These are phyloP conservation scores for carrot (Daucus carota) DNA, from an alignment of 129 eudicot species.

Conservation along the genomic window DNA sequence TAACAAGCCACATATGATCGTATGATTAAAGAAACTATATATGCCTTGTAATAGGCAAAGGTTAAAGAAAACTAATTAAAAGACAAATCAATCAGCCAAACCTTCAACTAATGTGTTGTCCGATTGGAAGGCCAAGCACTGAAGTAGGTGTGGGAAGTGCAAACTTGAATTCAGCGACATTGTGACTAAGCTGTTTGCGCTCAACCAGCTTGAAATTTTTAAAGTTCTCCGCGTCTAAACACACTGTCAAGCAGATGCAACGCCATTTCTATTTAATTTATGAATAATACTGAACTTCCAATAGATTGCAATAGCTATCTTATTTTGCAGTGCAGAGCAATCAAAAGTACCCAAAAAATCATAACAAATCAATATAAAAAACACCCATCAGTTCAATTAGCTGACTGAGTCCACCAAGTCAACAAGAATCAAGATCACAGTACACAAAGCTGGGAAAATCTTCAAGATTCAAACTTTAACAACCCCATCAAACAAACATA, in stretches of 20 bases:
- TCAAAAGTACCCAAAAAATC: not conserved
- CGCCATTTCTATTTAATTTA: not conserved
- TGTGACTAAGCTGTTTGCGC: constrained; percentile 44
- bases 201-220: constrained; percentile 48
- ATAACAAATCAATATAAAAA: not conserved
- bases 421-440: not conserved
- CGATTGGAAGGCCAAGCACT: constrained; percentile 53
- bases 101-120: constrained; percentile 61
- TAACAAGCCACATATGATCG: not conserved
- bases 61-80: not conserved
- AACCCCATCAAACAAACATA: not conserved
- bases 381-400: not conserved
- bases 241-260: constrained; percentile 22
- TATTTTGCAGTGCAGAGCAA: not conserved
- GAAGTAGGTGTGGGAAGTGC: constrained; percentile 57
- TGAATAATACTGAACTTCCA: not conserved
- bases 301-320: not conserved
- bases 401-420: not conserved
- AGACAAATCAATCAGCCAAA: not conserved
- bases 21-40: not conserved
- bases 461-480: not conserved
- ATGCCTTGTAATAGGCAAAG: not conserved
- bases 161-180: constrained; percentile 49
- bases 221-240: constrained; percentile 40
- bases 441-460: not conserved